Percentiles rank a stretch among this genome's conserved stretches.
Evolutionary conservation across 1,139 yeast species (phyloP).

Genomic region (Sugiyamaella novakii): DNA sequence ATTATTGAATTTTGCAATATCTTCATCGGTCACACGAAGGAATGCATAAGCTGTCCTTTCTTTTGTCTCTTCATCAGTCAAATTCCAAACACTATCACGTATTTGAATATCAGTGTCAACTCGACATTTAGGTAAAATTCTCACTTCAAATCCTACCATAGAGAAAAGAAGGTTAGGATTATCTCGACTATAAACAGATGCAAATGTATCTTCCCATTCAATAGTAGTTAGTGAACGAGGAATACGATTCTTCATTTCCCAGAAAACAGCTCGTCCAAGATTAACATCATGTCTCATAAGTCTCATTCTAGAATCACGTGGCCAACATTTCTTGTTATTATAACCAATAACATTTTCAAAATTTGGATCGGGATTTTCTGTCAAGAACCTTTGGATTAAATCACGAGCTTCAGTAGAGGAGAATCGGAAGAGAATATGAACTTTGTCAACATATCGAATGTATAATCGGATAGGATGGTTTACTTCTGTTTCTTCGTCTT

Average conservation of each 20-base stretch:
- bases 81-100: slow-evolving; percentile 90
- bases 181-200: slow-evolving; percentile 86
- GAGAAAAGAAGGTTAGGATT: slow-evolving; percentile 86
- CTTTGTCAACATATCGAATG: slow-evolving; percentile 78
- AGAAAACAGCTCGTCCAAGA: slow-evolving; percentile 85
- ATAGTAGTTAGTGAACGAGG: slow-evolving; percentile 74
- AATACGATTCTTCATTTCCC: slow-evolving; percentile 82
- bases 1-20: slow-evolving; percentile 77
- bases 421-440: slow-evolving; percentile 79
- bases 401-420: slow-evolving; percentile 72
- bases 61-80: slow-evolving; percentile 67
- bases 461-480: slow-evolving; percentile 78
- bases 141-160: slow-evolving; percentile 93
- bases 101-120: slow-evolving; percentile 44
- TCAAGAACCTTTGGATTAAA: slow-evolving; percentile 69
- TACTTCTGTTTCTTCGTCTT: slow-evolving; percentile 58
- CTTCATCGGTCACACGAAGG: slow-evolving; percentile 79
- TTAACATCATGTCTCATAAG: slow-evolving; percentile 90
- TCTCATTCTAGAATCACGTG: slow-evolving; percentile 87
- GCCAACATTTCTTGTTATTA: slow-evolving; percentile 93
- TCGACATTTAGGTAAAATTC: slow-evolving; percentile 78
- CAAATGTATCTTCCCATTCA: slow-evolving; percentile 79
- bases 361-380: slow-evolving; percentile 91
- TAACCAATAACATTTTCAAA: slow-evolving; percentile 86
- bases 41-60: slow-evolving; percentile 91